phyloP scores from a whole-genome alignment of 352 stramenopile species.

The Thalassiosira livingstoniorum region DNA sequence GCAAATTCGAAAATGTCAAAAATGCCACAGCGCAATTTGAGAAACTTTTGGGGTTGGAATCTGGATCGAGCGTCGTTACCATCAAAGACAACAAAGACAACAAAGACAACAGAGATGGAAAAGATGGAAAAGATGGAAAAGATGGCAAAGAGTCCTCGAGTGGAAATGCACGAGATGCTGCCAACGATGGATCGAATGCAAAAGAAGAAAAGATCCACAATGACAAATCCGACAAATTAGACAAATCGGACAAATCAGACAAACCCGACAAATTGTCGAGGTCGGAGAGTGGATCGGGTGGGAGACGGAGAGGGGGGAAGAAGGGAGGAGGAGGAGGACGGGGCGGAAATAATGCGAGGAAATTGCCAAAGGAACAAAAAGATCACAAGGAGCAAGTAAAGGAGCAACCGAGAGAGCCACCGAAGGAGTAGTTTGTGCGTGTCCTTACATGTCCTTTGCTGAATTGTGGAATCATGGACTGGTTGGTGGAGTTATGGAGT shows the following conservation, averaged over 20 bases:
- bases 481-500: no score
- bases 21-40: conserved; percentile 44
- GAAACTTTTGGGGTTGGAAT: conserved; percentile 54
- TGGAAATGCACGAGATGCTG: neutral
- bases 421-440: no score
- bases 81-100: conserved; percentile 14
- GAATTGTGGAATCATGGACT: no score
- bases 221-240: no score
- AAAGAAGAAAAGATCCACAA: neutral
- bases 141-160: neutral
- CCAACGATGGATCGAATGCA: neutral
- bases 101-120: neutral
- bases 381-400: neutral
- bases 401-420: no score
- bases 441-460: no score
- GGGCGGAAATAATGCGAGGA: neutral
- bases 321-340: neutral
- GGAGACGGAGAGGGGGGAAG: neutral
- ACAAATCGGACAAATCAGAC: neutral
- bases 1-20: conserved; percentile 52
- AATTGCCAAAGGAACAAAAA: no score
- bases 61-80: conserved; percentile 32
- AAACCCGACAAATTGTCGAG: neutral
- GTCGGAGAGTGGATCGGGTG: neutral
- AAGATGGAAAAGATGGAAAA: neutral